These are phyloP conservation scores for Casuarina cunninghamiana DNA, from an alignment of 306 rosid genomes.

Conservation along the genomic window DNA sequence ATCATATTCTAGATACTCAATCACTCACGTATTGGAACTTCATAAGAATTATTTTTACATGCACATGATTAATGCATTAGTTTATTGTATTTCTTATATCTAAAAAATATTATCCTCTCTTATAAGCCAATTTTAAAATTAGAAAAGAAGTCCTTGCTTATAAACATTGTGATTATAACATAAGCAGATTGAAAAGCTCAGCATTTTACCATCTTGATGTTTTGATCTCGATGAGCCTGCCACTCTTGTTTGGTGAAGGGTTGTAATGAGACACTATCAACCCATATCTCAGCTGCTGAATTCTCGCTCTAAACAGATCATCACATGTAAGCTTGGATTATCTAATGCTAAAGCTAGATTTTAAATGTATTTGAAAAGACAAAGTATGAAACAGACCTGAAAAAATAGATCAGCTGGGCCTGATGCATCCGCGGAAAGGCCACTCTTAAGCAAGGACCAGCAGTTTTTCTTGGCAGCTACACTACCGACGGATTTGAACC, in stretches of 20 bases:
- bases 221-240: conserved; percentile 57
- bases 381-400: conserved; percentile 36
- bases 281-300: conserved; percentile 54
- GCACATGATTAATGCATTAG: too few species aligned
- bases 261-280: conserved; percentile 66
- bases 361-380: not conserved
- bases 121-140: too few species aligned
- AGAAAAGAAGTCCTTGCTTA: too few species aligned
- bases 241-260: conserved; percentile 63
- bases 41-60: too few species aligned
- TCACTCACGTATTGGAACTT: too few species aligned
- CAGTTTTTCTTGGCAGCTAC: conserved; percentile 52
- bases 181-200: not conserved
- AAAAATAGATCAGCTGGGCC: conserved; percentile 60
- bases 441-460: conserved; percentile 93
- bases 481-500: conserved; percentile 41
- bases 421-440: conserved; percentile 46
- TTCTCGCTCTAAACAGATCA: conserved; percentile 44
- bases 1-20: too few species aligned
- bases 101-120: too few species aligned
- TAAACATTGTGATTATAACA: too few species aligned
- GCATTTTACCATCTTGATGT: conserved; percentile 46
- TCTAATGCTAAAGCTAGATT: not conserved
- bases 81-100: too few species aligned
- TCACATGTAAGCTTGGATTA: not conserved